phyloP scores from a whole-genome alignment of 495 filamentous ascomycete genomes.

The Penicillium verhagenii region DNA sequence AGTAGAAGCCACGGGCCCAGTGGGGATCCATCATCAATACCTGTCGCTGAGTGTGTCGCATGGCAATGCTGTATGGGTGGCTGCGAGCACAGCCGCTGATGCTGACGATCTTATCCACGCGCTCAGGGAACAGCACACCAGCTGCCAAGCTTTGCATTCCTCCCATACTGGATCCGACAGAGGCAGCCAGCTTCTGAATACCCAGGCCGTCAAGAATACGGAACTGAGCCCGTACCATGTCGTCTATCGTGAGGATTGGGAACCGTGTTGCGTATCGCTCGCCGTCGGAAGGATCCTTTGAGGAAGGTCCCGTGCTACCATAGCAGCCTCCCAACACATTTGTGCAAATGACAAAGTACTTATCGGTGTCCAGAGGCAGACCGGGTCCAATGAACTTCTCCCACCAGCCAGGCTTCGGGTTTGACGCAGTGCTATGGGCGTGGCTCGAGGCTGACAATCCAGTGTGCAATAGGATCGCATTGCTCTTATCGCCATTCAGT shows the following conservation, averaged over 20 bases:
- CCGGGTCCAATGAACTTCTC: constrained; percentile 98
- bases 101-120: constrained; percentile 78
- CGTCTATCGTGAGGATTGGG: constrained; percentile 92
- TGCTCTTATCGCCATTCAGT: constrained; percentile 78
- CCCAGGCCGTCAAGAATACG: constrained; percentile 77
- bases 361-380: constrained; percentile 80
- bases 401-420: constrained; percentile 95
- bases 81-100: constrained; percentile 94
- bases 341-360: constrained; percentile 92
- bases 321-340: constrained; percentile 97
- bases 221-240: constrained; percentile 98
- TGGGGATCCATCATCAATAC: constrained; percentile 98
- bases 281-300: constrained; percentile 84
- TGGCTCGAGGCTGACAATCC: constrained; percentile 95
- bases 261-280: constrained; percentile 92
- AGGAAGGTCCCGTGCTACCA: constrained; percentile 88
- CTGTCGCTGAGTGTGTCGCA: constrained; percentile 98
- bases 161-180: constrained; percentile 95
- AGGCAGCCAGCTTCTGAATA: constrained; percentile 81
- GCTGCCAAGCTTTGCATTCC: constrained; percentile 96
- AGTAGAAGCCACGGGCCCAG: constrained; percentile 98
- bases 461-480: constrained; percentile 90
- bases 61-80: constrained; percentile 97
- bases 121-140: constrained; percentile 79
- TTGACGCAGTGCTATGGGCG: constrained; percentile 81